Base-by-base conservation (phyloP, 495 filamentous ascomycete genomes). In the Trichoderma gamsii region DNA sequence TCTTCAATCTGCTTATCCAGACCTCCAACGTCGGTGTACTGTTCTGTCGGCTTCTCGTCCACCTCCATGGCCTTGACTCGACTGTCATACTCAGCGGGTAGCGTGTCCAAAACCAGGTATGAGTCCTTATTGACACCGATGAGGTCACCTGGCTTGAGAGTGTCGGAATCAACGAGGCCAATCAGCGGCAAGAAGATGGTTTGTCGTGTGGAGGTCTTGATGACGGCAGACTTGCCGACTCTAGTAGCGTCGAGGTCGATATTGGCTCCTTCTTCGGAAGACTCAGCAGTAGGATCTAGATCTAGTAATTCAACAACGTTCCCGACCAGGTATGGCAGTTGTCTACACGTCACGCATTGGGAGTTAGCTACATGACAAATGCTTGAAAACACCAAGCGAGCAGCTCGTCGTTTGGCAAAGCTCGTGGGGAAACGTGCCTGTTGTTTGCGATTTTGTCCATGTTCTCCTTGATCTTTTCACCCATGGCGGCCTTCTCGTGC, bases 21-120 rank as follows among this genome's bases (percentile, higher is more conserved):
- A 43, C 95, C 95, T 77, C 95, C 95, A 25, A 99, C 96, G 83
- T 99, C 95, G 70, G 87, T 92, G 82, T 99, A 99, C 83, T 98
- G 97, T 81, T 99, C 95, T 44, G 92, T 97, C 23, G 95, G 95
- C 85, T 99, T 99, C 86, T 99, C 95, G 73, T 99, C 95, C 46
- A 99, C 95, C 83, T 99, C 95, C 95, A 99, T 99, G 41, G 95
- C 95, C 84, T 99, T 99, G 59, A 99, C 95, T 77, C 95, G 87
- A 82, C 92, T 97, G 77, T 99, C 95, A 76, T 99, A 99, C 78
- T 99, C 95, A n/a, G 95, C 95, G 8, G 95, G 95, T 73, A 99
- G 84, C 35, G 96, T 98, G 76, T 99, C 95, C 65, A 99, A 85
- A 69, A 99, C 89, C n/a, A 99, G 88, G 78, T 99, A 99, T 73